A percentile compares a stretch with the other conserved stretches of the same genome.
phyloP scores from a whole-genome alignment of 371 early-diverging fungal genomes.

The Haplosporangium sp. region DNA sequence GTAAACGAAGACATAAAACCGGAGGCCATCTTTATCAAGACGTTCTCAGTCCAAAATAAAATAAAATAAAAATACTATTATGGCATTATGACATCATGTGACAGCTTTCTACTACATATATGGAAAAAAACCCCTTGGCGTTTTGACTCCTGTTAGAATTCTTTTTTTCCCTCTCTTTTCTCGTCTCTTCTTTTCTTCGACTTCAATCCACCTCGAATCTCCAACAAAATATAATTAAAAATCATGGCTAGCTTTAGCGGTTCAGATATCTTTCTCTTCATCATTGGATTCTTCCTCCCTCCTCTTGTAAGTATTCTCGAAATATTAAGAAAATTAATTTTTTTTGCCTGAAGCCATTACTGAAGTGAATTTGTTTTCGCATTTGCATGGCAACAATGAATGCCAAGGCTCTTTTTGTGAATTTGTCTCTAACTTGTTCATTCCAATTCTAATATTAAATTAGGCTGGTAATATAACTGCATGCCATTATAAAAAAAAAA shows the following conservation, averaged over 20 bases:
- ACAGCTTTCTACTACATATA: too few relatives aligned
- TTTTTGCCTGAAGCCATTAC: neutral
- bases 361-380: too few relatives aligned
- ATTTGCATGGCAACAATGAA: too few relatives aligned
- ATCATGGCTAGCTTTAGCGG: slow-evolving; percentile 33
- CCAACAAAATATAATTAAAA: neutral
- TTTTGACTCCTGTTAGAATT: too few relatives aligned
- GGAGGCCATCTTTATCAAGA: too few relatives aligned
- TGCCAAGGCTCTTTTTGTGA: too few relatives aligned
- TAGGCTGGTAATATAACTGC: slow-evolving; percentile 18
- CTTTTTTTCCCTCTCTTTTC: neutral
- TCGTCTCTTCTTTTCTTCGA: neutral
- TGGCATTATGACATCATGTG: too few relatives aligned
- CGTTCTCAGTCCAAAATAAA: too few relatives aligned
- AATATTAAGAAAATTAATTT: neutral
- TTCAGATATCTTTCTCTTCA: slow-evolving; percentile 38
- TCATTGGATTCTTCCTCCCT: slow-evolving; percentile 43
- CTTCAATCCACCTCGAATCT: neutral
- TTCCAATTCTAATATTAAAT: neutral
- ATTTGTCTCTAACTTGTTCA: neutral
- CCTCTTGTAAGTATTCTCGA: slow-evolving; percentile 23
- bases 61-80: too few relatives aligned
- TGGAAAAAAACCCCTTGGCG: too few relatives aligned
- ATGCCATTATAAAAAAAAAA: too few relatives aligned
- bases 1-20: neutral